A percentile compares a stretch with the other conserved stretches of the same genome.
Conservation (phyloP, 129 eudicot species). For the Escallonia herrerae region DNA sequence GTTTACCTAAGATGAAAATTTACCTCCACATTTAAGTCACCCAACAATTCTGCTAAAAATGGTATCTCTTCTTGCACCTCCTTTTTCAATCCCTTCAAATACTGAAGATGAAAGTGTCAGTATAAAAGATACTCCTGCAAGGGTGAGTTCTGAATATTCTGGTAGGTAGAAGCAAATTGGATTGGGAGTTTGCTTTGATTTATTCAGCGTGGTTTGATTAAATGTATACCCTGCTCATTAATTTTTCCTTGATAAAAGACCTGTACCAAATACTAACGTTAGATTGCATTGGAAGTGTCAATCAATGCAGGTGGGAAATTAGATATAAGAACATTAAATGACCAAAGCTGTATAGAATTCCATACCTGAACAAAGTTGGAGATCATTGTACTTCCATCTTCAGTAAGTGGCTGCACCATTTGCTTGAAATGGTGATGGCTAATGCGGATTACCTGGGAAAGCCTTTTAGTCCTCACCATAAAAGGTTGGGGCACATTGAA, state of each 20-base stretch:
- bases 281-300: not conserved
- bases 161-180: not conserved
- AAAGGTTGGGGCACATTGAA: constrained; percentile 83
- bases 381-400: constrained; percentile 53
- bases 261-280: not conserved
- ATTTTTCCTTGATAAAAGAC: not conserved
- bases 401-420: constrained; percentile 46
- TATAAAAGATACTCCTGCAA: not conserved
- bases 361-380: constrained; percentile 66
- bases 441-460: constrained; percentile 80
- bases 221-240: too few species aligned
- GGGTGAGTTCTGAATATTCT: not conserved
- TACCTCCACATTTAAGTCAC: constrained; percentile 62
- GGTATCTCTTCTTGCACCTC: constrained; percentile 73
- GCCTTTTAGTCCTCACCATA: constrained; percentile 75
- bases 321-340: not conserved
- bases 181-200: not conserved
- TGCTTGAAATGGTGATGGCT: constrained; percentile 76
- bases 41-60: constrained; percentile 43
- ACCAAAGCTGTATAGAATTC: not conserved
- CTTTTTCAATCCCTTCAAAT: constrained; percentile 56
- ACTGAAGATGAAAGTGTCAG: constrained; percentile 34
- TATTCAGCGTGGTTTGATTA: not conserved
- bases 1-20: not conserved
- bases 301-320: not conserved